Evolutionary conservation across 2,329 filamentous ascomycete species (phyloP), one percentile per base, ranked within the genome.

Genomic region (Madurella fahalii): DNA sequence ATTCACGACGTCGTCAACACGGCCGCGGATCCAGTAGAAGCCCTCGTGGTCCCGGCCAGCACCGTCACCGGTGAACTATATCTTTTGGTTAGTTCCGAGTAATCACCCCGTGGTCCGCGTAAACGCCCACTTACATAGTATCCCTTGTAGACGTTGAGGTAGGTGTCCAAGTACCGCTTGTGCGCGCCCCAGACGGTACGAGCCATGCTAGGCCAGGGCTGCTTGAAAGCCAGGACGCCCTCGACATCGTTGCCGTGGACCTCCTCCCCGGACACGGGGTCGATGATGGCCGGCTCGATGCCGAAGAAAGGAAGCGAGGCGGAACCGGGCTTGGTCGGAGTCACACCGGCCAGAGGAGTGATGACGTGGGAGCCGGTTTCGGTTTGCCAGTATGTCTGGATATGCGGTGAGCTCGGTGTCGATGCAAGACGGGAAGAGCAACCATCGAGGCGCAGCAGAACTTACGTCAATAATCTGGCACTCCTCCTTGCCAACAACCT

Each of bases 1-100:
- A 73, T 99, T 99, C 72, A 99, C 93, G 42, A 99, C 94, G 67
- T 99, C 94, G 69, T 99, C 94, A 50, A 99, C 94, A 72, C 94
- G 91, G 62, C 94, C 94, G 59, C 94, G 90, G 71, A 99, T 99
- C 94, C 94, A 99, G 84, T 97, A 99, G 80, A 96, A 99, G 54
- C 94, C 94, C 67, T 99, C 94, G 74, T 96, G 89, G 71, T 99
- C 94, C 69, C 94, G 89, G 57, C 89, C 94, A 53, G 94, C 94
- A 69, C 94, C 94, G 69, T 99, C 94, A 55, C 90, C 90, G 15
- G 90, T 94, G 76, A 94, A 95, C 86, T 90, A 17, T 3, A 15
- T 12, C 11, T 17, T 17, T 11, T 9, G 3, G 54, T 58, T 42
- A 60, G 52, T 39, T 2, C 31, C 3, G 17, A 12, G 20, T 25